Evolutionary conservation across 805 yeast genomes (phyloP), one percentile per base, ranked within the genome.

Genomic region (Ogataea trehalophila): DNA sequence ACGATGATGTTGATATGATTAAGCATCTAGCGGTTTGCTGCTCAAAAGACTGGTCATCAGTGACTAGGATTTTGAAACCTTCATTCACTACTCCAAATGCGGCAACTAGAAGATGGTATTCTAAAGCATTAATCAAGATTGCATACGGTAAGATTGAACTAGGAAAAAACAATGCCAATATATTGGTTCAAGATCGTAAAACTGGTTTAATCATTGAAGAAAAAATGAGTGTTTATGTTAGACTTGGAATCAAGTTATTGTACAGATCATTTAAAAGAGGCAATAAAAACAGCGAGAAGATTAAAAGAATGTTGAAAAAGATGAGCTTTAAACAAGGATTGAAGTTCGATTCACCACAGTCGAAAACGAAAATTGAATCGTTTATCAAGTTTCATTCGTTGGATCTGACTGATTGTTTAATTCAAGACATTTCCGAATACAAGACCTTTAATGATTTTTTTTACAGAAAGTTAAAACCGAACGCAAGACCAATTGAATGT

Each of bases 191-290:
- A 64, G 97, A 94, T 63, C 74, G 99, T 51, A 72, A 77, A 16
- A 84, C 97, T 0, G 99, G 99, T 0, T 76, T 87, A 41, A 80
- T 92, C n/a, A 66, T 86, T 60, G 98, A 92, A 62, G 99, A 92
- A 59, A 89, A 89, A 58, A 92, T 94, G 87, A 83, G 91, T 48
- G 80, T 87, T 1, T 87, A 87, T 58, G 94, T 94, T 11, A 73
- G 97, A 42, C 62, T 94, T 35, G 99, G 98, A 0, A 92, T 92
- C 45, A 67, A 97, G 39, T 67, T 92, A 39, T 69, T 92, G 2
- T 92, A 92, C 66, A 80, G 83, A 57, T 92, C 95, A 2, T 76
- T 84, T 51, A 77, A 65, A 31, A 77, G 76, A 48, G 22, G 35
- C 2, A 72, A 74, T 39, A 55, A 54, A 37, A 55, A 51, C 33